A percentile compares a stretch with the other conserved stretches of the same genome.
These are phyloP conservation scores for Coix lacrymajobi DNA, from an alignment of 176 grass and related monocot genomes.

Conservation along the genomic window DNA sequence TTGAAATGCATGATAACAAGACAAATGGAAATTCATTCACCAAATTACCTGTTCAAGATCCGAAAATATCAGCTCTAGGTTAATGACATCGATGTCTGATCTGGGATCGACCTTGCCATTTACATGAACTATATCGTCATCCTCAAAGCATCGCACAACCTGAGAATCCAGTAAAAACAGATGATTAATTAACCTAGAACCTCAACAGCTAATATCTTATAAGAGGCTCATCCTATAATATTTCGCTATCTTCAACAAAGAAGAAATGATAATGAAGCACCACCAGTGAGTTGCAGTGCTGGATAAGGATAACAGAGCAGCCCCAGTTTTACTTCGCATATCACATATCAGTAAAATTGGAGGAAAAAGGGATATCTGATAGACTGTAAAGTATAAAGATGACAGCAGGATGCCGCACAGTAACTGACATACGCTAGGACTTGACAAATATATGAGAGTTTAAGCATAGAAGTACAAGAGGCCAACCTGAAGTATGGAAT, in stretches of 20 bases:
- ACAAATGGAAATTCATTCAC: slow-evolving; percentile 7
- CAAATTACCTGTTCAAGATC: slow-evolving; percentile 91
- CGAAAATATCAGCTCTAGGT: slow-evolving; percentile 85
- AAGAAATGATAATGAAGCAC: neutral
- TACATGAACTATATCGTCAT: slow-evolving; percentile 94
- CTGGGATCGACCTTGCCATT: slow-evolving; percentile 93
- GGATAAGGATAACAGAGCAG: neutral
- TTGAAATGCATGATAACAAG: neutral
- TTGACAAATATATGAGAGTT: slow-evolving; percentile 5
- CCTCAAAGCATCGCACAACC: slow-evolving; percentile 98
- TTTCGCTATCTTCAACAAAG: neutral
- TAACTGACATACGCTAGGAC: neutral
- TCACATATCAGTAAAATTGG: neutral
- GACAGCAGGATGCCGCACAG: neutral
- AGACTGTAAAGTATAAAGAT: neutral
- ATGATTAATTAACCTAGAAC: neutral
- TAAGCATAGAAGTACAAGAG: slow-evolving; percentile 2
- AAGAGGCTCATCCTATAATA: neutral
- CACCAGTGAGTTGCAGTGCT: neutral
- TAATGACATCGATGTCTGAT: slow-evolving; percentile 98
- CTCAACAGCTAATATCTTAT: neutral
- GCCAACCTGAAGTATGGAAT: slow-evolving; percentile 95
- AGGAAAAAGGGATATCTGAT: neutral
- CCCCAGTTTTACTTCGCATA: neutral
- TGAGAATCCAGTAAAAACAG: slow-evolving; percentile 23